Evolutionary conservation across 2,329 filamentous ascomycete species (phyloP), one percentile per base, ranked within the genome.

Genomic region (Hypoxylon rubiginosum): DNA sequence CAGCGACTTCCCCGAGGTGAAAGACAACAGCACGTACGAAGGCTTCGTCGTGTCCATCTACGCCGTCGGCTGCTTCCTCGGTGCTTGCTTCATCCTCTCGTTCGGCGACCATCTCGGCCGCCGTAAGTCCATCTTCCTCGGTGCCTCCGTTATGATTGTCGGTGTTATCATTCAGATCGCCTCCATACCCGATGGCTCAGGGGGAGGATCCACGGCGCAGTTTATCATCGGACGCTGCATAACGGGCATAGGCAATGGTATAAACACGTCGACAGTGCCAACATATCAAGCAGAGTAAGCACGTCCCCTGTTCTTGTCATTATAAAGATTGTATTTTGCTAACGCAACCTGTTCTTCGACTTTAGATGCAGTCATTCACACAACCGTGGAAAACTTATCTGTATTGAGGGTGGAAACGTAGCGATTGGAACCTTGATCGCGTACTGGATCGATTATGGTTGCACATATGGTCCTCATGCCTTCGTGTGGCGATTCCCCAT

Each of bases 351-450:
- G 15, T 34, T 46, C 19, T n/a, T 11, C n/a, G 13, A 36, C 13
- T 61, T 62, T 46, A 75, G 73, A 76, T 84, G 77, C 57, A 74
- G 73, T 64, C 72, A 75, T 17, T 83, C 86, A 0, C 84, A 83
- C 70, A 88, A 88, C 75, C 83, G 87, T 68, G 88, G 88, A 68
- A 82, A 88, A 34, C 77, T 89, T 58, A 89, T 89, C 70, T 88
- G 86, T 75, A 87, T 89, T 51, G 86, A 81, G 59, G 80, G 80
- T 26, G 80, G 79, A 4, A 78, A 79, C 59, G 80, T 82, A 32
- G 80, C 80, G 28, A 80, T 81, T 43, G 80, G 80, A 48, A 81
- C 79, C 11, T 73, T 82, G 71, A 80, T 82, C 39, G 79, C 79
- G 4, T 80, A 81, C 68, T 82, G 80, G 80, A 76, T 81, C 49